Evolutionary conservation across 768 basidiomycete genomes (phyloP).

Genomic region (Termitomyces sp.): DNA sequence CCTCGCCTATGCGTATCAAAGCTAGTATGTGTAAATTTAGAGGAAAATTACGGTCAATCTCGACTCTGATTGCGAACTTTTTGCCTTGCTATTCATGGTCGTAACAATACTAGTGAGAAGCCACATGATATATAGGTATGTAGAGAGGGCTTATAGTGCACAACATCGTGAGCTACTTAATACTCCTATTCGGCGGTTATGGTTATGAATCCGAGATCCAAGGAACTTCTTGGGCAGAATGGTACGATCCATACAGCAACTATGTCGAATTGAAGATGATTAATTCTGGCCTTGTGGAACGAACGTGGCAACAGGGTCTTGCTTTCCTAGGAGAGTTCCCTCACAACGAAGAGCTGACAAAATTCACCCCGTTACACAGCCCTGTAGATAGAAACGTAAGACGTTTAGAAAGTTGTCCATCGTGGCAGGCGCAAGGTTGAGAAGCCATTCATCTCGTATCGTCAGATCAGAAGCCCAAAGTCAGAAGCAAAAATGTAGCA

Average conservation of each 20-base stretch:
- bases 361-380: background rate
- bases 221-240: background rate
- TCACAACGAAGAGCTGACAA: background rate
- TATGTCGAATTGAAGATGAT: background rate
- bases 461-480: background rate
- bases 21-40: background rate
- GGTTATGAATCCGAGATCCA: background rate
- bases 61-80: no score
- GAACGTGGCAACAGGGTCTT: background rate
- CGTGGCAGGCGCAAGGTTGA: slow-evolving; percentile 1
- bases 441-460: background rate
- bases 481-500: background rate
- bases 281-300: background rate
- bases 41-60: background rate
- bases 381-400: background rate
- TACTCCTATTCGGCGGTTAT: background rate
- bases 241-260: background rate
- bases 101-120: no score
- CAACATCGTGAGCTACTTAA: background rate
- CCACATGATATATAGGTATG: background rate
- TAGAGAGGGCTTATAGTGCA: background rate
- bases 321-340: background rate
- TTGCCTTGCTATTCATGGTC: no score
- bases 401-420: background rate
- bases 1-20: no score